Percentiles rank a stretch among this genome's conserved stretches.
Evolutionary conservation across 352 stramenopile species (phyloP).

Genomic region (Phytopythium chamaehyphon): DNA sequence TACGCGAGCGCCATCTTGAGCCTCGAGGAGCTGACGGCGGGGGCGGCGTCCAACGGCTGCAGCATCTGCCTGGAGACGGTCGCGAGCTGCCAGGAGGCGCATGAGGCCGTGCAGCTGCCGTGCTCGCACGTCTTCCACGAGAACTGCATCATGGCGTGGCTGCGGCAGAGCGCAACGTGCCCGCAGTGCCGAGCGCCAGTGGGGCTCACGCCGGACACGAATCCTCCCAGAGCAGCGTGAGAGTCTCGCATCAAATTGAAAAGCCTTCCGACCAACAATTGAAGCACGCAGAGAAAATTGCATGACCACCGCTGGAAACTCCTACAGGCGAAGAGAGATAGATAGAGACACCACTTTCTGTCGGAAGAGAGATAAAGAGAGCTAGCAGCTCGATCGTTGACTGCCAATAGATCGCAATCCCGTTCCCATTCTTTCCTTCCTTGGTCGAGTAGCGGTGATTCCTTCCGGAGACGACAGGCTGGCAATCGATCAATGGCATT

Average conservation of each 20-base stretch:
- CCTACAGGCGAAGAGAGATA: too few species aligned
- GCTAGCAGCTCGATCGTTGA: neutral
- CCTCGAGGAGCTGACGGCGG: constrained; percentile 37
- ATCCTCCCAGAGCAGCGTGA: neutral
- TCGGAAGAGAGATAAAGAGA: too few species aligned
- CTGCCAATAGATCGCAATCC: neutral
- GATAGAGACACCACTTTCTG: neutral
- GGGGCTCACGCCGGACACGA: constrained; percentile 6
- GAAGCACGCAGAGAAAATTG: too few species aligned
- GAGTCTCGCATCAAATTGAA: neutral
- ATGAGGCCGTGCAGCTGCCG: constrained; percentile 39
- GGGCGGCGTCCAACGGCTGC: constrained; percentile 33
- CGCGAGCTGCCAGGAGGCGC: constrained; percentile 1
- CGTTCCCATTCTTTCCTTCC: too few species aligned
- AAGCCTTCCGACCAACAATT: neutral
- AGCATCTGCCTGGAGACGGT: constrained; percentile 51
- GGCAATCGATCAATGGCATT: too few species aligned
- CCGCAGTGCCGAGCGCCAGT: constrained; percentile 50
- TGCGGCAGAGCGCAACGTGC: constrained; percentile 53
- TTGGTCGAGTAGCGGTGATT: too few species aligned
- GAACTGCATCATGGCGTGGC: constrained; percentile 65
- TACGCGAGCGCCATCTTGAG: constrained; percentile 60
- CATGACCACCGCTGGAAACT: too few species aligned
- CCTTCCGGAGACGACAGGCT: too few species aligned
- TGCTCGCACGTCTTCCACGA: constrained; percentile 59